Base-by-base conservation (phyloP, 805 yeast genomes). In the Yarrowia sp. region DNA sequence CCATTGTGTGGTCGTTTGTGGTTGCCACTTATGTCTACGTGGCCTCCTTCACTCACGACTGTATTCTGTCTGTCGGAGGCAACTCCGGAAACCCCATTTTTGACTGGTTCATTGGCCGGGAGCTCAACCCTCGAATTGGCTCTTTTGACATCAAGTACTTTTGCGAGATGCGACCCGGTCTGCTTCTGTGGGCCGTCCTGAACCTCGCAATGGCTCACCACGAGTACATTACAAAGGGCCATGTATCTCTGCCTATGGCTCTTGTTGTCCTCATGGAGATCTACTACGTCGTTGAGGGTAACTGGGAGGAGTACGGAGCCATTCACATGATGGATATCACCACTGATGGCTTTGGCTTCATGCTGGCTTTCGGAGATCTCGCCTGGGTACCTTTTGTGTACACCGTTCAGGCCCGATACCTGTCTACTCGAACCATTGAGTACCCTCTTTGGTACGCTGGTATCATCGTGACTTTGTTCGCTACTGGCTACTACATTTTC, bases 61-160 rank as follows among this genome's bases (percentile, higher is more conserved):
- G 90, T 71, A 86, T 95, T 46, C 81, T 95, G 65, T 93, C 98
- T 0, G 77, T 84, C 46, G 95, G 95, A 53, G 99, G 99, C 2
- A 94, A 94, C 78, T 83, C 96, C 0, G 90, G 91, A 0, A 87
- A 85, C 71, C 72, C 78, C 0, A 72, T 94, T 10, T 94, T 90
- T 75, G 97, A 95, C 70, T 93, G 97, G 98, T 95, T 92, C 75
- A 92, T 95, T 75, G 99, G 99, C 38, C 86, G 99, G 69, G 98
- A 94, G 79, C 82, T 95, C 74, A 95, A 95, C 76, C 99, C 98
- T 34, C 83, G 98, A 72, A 80, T 91, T 69, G 95, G 96, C 0
- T 74, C 84, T 0, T 86, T 93, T 83, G 99, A 95, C 76, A 86
- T 95, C 77, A 95, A 95, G 79, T 78, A 92, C 72, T 95, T 90